A percentile compares a stretch with the other conserved stretches of the same genome.
phyloP scores from a whole-genome alignment of 352 stramenopile genomes.

The Globisporangium perplexum region DNA sequence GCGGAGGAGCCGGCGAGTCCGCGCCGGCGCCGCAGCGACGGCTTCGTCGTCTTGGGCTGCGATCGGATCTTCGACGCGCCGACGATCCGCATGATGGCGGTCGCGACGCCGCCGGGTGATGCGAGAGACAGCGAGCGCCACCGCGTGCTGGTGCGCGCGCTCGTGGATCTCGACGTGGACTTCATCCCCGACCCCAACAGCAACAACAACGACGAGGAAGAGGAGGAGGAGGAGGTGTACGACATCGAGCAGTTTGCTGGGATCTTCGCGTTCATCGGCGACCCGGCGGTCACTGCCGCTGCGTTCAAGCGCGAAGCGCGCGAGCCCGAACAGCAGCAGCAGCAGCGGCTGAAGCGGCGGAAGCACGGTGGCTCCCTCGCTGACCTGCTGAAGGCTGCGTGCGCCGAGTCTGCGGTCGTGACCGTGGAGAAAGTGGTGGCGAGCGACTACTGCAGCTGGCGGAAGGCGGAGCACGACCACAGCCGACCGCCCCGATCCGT shows the following conservation, averaged over 20 bases:
- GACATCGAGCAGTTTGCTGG: conserved; percentile 9
- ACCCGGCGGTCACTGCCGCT: not conserved
- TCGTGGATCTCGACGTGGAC: conserved; percentile 21
- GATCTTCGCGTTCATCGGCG: conserved; percentile 13
- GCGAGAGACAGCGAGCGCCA: not conserved
- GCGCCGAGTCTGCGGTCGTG: not conserved
- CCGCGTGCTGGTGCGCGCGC: conserved; percentile 9
- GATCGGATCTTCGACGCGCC: conserved; percentile 17
- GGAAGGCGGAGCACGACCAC: not conserved
- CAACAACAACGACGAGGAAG: not conserved
- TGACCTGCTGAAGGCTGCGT: conserved; percentile 1
- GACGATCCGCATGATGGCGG: conserved; percentile 23
- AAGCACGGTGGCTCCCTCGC: not conserved
- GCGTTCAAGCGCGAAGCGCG: not conserved
- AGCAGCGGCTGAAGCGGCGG: conserved; percentile 1
- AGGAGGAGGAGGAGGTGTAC: not conserved
- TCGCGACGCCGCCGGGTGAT: not conserved
- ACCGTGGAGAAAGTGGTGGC: conserved; percentile 17
- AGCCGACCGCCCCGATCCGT: not conserved
- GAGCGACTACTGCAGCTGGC: conserved; percentile 24
- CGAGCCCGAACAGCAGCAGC: not conserved
- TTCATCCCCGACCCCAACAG: not conserved
- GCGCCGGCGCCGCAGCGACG: conserved; percentile 7
- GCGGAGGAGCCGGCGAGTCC: not conserved
- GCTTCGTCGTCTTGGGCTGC: conserved; percentile 13